Evolutionary conservation across 495 filamentous ascomycete genomes (phyloP), one percentile per base, ranked within the genome.

Genomic region (Hamigera avellanea): DNA sequence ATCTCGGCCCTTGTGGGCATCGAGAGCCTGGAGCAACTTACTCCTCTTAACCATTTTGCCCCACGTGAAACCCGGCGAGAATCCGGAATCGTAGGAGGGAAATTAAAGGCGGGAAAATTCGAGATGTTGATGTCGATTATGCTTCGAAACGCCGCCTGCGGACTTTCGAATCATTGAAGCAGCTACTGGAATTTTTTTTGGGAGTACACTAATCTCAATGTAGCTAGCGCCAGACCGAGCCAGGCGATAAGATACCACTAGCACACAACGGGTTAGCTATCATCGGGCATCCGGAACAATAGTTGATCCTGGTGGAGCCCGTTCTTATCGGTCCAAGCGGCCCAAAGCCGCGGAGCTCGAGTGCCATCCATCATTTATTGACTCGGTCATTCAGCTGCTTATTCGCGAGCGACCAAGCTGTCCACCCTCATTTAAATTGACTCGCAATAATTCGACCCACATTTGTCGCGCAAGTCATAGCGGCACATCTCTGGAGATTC

Each of bases 1-100:
- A 43, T 87, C 74, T 12, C 73, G 64, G 31, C 80, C 75, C 52
- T 78, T 72, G 44, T 82, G 74, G 36, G 74, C 70, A 44, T 76
- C 75, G 6, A 85, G 67, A 23, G 80, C 79, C 44, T 71, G 61
- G 40, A 76, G 64, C 14, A 83, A 58, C 54, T 78, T 80, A 53
- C 80, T 76, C 53, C 73, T 73, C 44, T 72, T 77, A 26, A 61
- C 68, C 76, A 80, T 79, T 42, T 39, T 57, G 37, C 25, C n/a
- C n/a, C n/a, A n/a, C n/a, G n/a, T n/a, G n/a, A n/a, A n/a, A n/a
- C n/a, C n/a, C n/a, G n/a, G n/a, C n/a, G n/a, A n/a, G n/a, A n/a
- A n/a, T n/a, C n/a, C n/a, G n/a, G n/a, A n/a, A n/a, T n/a, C n/a
- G n/a, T n/a, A n/a, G n/a, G n/a, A n/a, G n/a, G n/a, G n/a, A n/a